phyloP scores from a whole-genome alignment of 2,329 filamentous ascomycete genomes.

The Torrubiellomyces zombiae region DNA sequence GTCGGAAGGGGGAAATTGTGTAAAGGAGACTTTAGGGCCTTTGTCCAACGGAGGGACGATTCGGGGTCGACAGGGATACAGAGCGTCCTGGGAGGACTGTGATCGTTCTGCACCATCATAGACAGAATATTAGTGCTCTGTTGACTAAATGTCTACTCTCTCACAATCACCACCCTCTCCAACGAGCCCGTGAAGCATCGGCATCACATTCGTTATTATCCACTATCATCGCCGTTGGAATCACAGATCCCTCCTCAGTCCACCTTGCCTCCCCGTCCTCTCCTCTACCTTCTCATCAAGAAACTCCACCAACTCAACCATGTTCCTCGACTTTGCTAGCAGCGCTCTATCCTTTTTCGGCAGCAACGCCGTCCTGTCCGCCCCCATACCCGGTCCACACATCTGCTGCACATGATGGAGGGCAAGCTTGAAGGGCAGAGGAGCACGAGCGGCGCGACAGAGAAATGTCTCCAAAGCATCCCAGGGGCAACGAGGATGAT shows the following conservation, averaged over 20 bases:
- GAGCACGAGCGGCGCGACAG: constrained; percentile 35
- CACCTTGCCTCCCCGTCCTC: constrained; percentile 14
- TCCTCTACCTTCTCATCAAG: constrained; percentile 32
- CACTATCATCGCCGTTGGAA: not conserved
- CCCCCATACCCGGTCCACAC: constrained; percentile 38
- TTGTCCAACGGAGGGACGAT: constrained; percentile 75
- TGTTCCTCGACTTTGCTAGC: constrained; percentile 31
- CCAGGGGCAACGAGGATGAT: constrained; percentile 40
- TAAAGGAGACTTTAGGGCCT: constrained; percentile 63
- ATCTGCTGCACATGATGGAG: constrained; percentile 54
- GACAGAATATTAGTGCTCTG: too few species aligned
- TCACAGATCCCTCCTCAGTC: constrained; percentile 18
- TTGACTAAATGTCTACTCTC: too few species aligned
- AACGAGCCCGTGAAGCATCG: too few species aligned
- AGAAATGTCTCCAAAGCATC: constrained; percentile 47
- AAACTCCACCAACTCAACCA: constrained; percentile 43
- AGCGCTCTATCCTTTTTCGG: constrained; percentile 36
- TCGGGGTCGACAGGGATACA: constrained; percentile 67
- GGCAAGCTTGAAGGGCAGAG: constrained; percentile 45
- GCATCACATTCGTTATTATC: constrained; percentile 2
- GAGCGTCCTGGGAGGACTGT: constrained; percentile 55
- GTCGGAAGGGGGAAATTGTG: constrained; percentile 35
- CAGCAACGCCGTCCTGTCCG: constrained; percentile 34
- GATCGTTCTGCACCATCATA: constrained; percentile 2
- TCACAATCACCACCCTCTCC: too few species aligned